Base-by-base conservation (phyloP, 768 basidiomycete genomes). In the Mycena galericulata region DNA sequence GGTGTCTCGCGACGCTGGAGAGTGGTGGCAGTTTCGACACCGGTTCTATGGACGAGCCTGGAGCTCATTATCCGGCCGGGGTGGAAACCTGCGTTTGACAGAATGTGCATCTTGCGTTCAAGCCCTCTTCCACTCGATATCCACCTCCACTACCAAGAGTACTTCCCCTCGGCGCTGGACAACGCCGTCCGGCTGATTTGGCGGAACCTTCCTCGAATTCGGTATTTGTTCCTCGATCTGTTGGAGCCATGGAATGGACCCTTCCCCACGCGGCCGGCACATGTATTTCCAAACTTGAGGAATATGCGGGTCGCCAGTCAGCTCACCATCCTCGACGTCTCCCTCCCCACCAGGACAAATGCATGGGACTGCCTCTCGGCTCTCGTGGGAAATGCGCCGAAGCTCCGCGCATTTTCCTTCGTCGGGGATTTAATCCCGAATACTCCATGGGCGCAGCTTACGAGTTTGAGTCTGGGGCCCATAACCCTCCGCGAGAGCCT, bases 361-460 rank as follows among this genome's bases (percentile, higher is more conserved):
- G 54, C 54, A 4, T 64, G 63, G 63, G 63, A 65, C 54, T 65
- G 63, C 45, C 40, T 65, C 36, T 65, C 55, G 7, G 20, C 46
- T 0, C n/a, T 57, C n/a, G n/a, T 40, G 4, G 15, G 4, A 3
- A 50, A 22, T n/a, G 63, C 63, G 5, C 55, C 63, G n/a, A 55
- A 41, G 12, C 63, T 65, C 10, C 11, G 17, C 27, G 18, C 34
- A 24, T 17, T 56, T 20, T 27, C 29, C 1, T 56, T 57, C 46
- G 2, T 30, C 22, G 53, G 53, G 2, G 29, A 26, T 17, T 7
- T 40, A 2, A 4, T 46, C 18, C 62, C 62, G 6, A 45, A 34
- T 7, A 27, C n/a, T 3, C 54, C 43, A 9, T 65, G 54, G 63
- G 47, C 54, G 36, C 54, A 65, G 55, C 36, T 65, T 11, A 5